phyloP scores from a whole-genome alignment of 169 alveolate genomes.

The Ichthyophthirius multifiliis region DNA sequence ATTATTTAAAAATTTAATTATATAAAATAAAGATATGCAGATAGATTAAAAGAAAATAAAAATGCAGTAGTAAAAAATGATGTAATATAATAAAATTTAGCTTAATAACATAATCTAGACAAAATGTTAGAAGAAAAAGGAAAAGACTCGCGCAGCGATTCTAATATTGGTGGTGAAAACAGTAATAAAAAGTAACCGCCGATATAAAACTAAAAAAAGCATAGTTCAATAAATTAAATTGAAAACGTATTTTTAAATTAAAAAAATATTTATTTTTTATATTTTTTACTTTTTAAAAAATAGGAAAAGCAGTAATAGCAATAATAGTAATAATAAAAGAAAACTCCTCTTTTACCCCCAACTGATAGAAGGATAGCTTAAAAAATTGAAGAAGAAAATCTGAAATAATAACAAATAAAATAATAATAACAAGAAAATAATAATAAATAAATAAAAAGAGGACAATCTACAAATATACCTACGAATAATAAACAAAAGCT shows the following conservation, averaged over 20 bases:
- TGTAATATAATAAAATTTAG: too few relatives aligned
- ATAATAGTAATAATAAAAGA: background rate
- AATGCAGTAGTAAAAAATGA: slow-evolving; percentile 19
- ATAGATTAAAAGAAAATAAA: slow-evolving; percentile 59
- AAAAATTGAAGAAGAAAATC: slow-evolving; percentile 11
- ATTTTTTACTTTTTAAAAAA: background rate
- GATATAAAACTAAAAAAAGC: background rate
- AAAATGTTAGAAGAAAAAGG: too few relatives aligned
- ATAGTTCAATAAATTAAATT: background rate
- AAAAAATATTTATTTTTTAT: background rate
- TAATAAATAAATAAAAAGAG: slow-evolving; percentile 4
- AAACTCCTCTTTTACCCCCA: background rate
- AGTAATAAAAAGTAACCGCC: background rate
- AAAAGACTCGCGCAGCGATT: too few relatives aligned
- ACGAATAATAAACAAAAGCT: background rate
- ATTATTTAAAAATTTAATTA: background rate
- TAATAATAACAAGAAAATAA: slow-evolving; percentile 6
- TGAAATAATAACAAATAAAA: slow-evolving; percentile 11
- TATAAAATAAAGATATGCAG: slow-evolving; percentile 56
- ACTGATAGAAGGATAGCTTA: slow-evolving; percentile 16
- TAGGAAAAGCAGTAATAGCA: background rate
- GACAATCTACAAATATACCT: slow-evolving; percentile 19
- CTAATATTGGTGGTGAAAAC: too few relatives aligned
- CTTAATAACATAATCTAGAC: too few relatives aligned
- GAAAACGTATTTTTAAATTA: background rate